Evolutionary conservation across 108 stramenopile species (phyloP).

Genomic region (Skeletonema marinoi): DNA sequence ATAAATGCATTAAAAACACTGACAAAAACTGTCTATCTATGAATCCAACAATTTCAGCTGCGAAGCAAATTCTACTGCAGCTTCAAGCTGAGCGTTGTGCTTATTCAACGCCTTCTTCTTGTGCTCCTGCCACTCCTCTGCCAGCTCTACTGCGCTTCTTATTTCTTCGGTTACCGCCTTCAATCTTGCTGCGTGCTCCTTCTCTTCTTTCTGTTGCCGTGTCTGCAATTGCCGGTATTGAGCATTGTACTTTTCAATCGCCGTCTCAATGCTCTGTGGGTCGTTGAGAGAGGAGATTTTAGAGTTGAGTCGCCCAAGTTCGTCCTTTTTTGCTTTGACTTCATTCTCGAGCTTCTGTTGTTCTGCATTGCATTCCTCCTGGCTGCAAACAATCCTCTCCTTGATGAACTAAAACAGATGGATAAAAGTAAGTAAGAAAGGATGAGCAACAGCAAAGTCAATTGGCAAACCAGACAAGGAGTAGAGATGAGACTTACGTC

Average conservation of each 20-base stretch:
- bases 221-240: slow-evolving; percentile 65
- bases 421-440: background rate
- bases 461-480: background rate
- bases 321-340: slow-evolving; percentile 57
- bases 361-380: slow-evolving; percentile 55
- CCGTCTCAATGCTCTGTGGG: slow-evolving; percentile 73
- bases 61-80: slow-evolving; percentile 18
- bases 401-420: slow-evolving; percentile 45
- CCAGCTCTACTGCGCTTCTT: slow-evolving; percentile 46
- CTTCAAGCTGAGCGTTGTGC: slow-evolving; percentile 39
- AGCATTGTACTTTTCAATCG: slow-evolving; percentile 57
- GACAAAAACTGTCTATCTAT: slow-evolving; percentile 1
- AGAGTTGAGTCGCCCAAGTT: slow-evolving; percentile 63
- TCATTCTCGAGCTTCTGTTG: slow-evolving; percentile 61
- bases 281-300: slow-evolving; percentile 77
- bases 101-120: slow-evolving; percentile 37
- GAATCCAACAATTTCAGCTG: slow-evolving; percentile 34
- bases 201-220: slow-evolving; percentile 47
- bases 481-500: slow-evolving; percentile 20
- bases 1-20: background rate
- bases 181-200: slow-evolving; percentile 54
- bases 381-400: slow-evolving; percentile 45
- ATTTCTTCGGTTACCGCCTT: slow-evolving; percentile 73
- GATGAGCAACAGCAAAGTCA: background rate
- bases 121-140: slow-evolving; percentile 58